phyloP scores from a whole-genome alignment of 1,139 yeast species.

The Hanseniaspora gamundiae region DNA sequence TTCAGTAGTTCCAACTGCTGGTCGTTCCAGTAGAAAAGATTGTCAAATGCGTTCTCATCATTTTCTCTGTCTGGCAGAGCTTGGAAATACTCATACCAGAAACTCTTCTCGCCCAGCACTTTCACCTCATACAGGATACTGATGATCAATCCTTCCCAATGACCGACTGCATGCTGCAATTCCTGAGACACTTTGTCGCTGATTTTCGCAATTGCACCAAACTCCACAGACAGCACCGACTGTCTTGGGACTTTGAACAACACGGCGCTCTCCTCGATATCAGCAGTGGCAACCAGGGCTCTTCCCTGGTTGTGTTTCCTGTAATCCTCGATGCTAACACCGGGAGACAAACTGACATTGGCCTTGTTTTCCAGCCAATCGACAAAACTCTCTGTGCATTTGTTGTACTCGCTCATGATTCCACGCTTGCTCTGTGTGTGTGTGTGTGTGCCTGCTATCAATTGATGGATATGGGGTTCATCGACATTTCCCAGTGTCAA shows the following conservation, averaged over 20 bases:
- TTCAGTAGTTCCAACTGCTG: constrained; percentile 34
- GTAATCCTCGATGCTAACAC: constrained; percentile 48
- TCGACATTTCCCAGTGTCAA: too few species aligned
- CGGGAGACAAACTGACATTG: constrained; percentile 38
- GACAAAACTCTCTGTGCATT: constrained; percentile 32
- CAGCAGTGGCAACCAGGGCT: constrained; percentile 55
- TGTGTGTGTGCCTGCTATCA: too few species aligned
- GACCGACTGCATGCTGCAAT: constrained; percentile 28
- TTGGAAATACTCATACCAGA: constrained; percentile 60
- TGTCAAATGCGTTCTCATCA: constrained; percentile 32
- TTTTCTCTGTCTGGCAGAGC: constrained; percentile 41
- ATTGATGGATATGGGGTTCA: too few species aligned
- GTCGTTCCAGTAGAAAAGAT: constrained; percentile 69
- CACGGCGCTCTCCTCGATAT: constrained; percentile 45
- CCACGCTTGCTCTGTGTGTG: too few species aligned
- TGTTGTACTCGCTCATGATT: constrained; percentile 14
- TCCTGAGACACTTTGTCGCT: constrained; percentile 7
- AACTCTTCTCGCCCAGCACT: constrained; percentile 31
- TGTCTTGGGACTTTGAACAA: constrained; percentile 60
- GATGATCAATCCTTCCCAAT: constrained; percentile 71
- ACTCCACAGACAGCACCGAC: constrained; percentile 44
- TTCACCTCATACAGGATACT: constrained; percentile 47
- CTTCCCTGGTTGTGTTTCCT: constrained; percentile 58
- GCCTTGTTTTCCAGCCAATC: constrained; percentile 40
- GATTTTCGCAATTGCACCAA: constrained; percentile 34